Base-by-base conservation (phyloP, 2,329 filamentous ascomycete genomes). In the Penicillium thymicola region DNA sequence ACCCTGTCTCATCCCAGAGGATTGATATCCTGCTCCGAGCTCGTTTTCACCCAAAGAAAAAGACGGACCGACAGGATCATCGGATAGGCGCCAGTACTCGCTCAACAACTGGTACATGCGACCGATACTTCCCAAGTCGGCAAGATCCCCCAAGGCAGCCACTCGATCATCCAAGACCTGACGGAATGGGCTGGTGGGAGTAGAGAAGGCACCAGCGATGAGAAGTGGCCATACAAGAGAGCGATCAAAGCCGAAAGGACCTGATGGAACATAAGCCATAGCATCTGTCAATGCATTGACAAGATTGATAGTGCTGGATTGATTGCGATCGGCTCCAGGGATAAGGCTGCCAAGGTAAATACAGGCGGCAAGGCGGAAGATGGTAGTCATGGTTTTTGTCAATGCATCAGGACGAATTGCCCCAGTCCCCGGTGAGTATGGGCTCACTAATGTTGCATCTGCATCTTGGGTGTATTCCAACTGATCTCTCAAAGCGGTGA, bases 281-380 rank as follows among this genome's bases (percentile, higher is more conserved):
- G 89, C 85, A 55, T 85, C 83, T 27, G 88, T 86, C 59, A 97
- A 85, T 67, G 90, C 89, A 58, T 89, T 84, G 41, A 97, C 85
- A 25, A 97, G 82, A 63, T 87, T 87, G 67, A 88, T 80, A 68
- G 87, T 92, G 71, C 87, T 90, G 9, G 81, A 79, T 67, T 94
- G 88, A 55, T 81, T 82, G 46, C 89, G 89, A 66, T 88, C 86
- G 76, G 93, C 94, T 55, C 92, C 92, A 0, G 93, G 93, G 0
- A 97, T 90, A 36, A 99, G 82, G 70, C 90, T 92, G 85, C 92
- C 96, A n/a, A 97, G 86, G 76, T 97, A 97, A 77, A 99, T 92
- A 70, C 93, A 89, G 3, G 93, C 92, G 2, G 93, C 93, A 52
- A 96, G 80, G 67, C 93, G 90, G 85, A 96, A 99, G 42, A 95